phyloP scores from a whole-genome alignment of 495 filamentous ascomycete species.

The Chaetomium cochliodes region DNA sequence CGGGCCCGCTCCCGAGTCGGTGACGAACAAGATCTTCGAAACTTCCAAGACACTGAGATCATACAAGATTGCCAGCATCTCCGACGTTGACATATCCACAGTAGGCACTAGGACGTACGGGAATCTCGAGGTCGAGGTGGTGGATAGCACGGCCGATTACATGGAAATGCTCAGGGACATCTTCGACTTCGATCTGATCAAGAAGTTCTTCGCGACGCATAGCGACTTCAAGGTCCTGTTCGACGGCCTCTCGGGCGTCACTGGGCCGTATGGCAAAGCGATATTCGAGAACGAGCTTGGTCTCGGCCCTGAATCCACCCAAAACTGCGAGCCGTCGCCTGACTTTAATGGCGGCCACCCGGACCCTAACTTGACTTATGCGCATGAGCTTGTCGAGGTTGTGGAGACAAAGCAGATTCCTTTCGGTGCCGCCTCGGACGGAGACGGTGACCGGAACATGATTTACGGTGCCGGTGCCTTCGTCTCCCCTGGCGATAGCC shows the following conservation, averaged over 20 bases:
- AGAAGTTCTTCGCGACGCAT: slow-evolving; percentile 79
- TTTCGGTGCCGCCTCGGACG: slow-evolving; percentile 94
- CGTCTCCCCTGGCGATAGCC: slow-evolving; percentile 92
- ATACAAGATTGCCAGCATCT: slow-evolving; percentile 88
- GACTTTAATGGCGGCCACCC: slow-evolving; percentile 98
- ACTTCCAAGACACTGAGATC: slow-evolving; percentile 81
- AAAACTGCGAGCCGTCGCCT: slow-evolving; percentile 88
- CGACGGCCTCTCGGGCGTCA: slow-evolving; percentile 91
- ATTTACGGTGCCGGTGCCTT: slow-evolving; percentile 97
- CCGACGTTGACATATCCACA: slow-evolving; percentile 76
- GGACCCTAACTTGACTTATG: slow-evolving; percentile 98
- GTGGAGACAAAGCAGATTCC: slow-evolving; percentile 90
- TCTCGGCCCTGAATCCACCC: slow-evolving; percentile 69
- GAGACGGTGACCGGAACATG: slow-evolving; percentile 99
- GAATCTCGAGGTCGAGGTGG: slow-evolving; percentile 85
- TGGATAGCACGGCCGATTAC: slow-evolving; percentile 90
- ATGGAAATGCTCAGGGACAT: slow-evolving; percentile 94
- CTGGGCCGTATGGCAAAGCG: slow-evolving; percentile 87
- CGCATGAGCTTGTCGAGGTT: slow-evolving; percentile 87
- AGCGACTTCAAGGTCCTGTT: slow-evolving; percentile 95
- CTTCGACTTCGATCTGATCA: slow-evolving; percentile 95
- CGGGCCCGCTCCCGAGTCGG: slow-evolving; percentile 87
- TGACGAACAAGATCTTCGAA: slow-evolving; percentile 97
- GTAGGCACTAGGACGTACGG: slow-evolving; percentile 85
- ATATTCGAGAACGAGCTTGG: slow-evolving; percentile 95